Evolutionary conservation across 257 asterid species (phyloP).

Genomic region (Nicotiana otophora): DNA sequence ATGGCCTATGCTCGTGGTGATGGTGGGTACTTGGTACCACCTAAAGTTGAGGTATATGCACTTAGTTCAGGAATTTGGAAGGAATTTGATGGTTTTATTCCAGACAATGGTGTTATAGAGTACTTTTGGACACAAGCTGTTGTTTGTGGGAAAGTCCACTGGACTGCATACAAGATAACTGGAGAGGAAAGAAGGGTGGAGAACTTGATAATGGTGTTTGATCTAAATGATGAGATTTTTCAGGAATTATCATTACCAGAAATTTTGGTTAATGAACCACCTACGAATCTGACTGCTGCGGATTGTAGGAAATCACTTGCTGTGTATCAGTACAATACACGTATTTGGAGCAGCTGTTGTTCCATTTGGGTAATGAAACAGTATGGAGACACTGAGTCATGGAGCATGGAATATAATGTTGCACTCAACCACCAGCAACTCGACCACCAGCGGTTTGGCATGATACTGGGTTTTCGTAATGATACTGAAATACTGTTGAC

Average conservation of each 20-base stretch:
- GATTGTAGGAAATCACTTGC: too few species aligned
- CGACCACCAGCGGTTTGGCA: background rate
- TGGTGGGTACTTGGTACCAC: background rate
- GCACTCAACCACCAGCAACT: too few species aligned
- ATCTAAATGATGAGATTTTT: constrained; percentile 10
- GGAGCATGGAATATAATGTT: too few species aligned
- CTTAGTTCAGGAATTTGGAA: background rate
- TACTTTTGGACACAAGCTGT: background rate
- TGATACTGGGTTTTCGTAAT: background rate
- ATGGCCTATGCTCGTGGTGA: background rate
- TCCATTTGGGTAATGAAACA: too few species aligned
- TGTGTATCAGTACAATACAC: too few species aligned
- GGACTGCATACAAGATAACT: background rate
- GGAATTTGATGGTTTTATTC: background rate
- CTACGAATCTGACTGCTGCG: too few species aligned
- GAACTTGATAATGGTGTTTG: constrained; percentile 13
- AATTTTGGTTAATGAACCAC: too few species aligned
- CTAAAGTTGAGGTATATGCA: constrained; percentile 11
- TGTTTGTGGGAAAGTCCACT: background rate
- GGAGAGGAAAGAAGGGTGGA: background rate
- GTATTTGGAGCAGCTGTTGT: too few species aligned
- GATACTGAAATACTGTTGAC: constrained; percentile 1
- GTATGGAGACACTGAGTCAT: too few species aligned
- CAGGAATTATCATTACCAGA: too few species aligned
- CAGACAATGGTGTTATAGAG: constrained; percentile 6